These are phyloP conservation scores for Primulina eburnea DNA, from an alignment of 257 asterid genomes.

Conservation along the genomic window DNA sequence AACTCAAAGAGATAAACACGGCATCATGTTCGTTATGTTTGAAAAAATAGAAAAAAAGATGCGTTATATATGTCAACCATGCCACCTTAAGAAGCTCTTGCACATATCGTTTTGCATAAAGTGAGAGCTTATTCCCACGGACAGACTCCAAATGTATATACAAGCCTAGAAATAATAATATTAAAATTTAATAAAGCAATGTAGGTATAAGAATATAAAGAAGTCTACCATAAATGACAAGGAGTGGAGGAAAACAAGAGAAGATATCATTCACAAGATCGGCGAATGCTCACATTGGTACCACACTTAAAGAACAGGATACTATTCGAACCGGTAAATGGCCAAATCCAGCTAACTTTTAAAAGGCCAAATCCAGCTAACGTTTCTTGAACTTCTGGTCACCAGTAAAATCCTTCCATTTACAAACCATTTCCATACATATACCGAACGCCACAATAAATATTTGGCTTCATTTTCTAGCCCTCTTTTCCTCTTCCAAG, in stretches of 20 bases:
- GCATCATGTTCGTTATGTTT: background rate
- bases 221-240: background rate
- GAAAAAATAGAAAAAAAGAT: conserved; percentile 3
- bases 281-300: conserved; percentile 1
- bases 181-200: conserved; percentile 11
- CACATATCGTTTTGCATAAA: conserved; percentile 48
- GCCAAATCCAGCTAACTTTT: too few species aligned
- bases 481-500: too few species aligned
- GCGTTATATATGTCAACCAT: background rate
- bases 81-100: conserved; percentile 78
- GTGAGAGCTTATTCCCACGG: conserved; percentile 62
- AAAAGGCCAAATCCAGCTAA: background rate
- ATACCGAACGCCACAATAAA: background rate
- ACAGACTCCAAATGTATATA: conserved; percentile 58
- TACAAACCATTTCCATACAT: background rate
- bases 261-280: conserved; percentile 1
- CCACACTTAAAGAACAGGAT: background rate
- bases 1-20: background rate
- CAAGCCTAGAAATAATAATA: conserved; percentile 39
- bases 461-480: background rate
- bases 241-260: background rate
- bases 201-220: background rate
- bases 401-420: background rate
- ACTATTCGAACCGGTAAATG: background rate
- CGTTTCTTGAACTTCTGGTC: conserved; percentile 10